These are phyloP conservation scores for Trichocladium uniseriatum DNA, from an alignment of 495 filamentous ascomycete genomes.

Conservation along the genomic window DNA sequence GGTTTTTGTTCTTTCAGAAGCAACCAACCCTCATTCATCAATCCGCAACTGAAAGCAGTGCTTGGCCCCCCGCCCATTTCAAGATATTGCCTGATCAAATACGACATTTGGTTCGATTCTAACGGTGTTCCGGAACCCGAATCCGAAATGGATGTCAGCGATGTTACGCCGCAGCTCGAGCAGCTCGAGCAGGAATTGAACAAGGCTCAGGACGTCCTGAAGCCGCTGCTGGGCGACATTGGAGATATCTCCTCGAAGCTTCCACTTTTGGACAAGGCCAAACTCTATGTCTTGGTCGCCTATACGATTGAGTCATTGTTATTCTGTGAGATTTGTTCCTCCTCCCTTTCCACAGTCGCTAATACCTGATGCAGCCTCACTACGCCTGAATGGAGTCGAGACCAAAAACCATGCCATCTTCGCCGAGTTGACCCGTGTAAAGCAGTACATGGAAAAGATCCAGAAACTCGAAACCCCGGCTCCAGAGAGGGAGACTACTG, in stretches of 20 bases:
- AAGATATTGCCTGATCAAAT: no score
- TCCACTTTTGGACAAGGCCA: conserved; percentile 86
- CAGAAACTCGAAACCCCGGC: conserved; percentile 48
- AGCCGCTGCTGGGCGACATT: conserved; percentile 55
- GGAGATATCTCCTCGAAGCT: conserved; percentile 63
- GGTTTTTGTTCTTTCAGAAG: no score
- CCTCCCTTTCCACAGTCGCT: conserved; percentile 12
- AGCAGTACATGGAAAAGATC: conserved; percentile 90
- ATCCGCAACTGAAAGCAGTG: no score
- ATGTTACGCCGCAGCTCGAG: conserved; percentile 49
- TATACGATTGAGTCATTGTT: conserved; percentile 89
- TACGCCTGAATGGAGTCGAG: conserved; percentile 70
- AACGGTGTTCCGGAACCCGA: no score
- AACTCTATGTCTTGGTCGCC: conserved; percentile 71
- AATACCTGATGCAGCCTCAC: conserved; percentile 48
- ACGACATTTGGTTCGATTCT: no score
- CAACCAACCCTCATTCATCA: no score
- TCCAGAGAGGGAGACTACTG: conserved; percentile 45
- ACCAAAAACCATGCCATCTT: conserved; percentile 78
- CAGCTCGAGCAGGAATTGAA: conserved; percentile 67
- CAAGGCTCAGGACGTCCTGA: conserved; percentile 61
- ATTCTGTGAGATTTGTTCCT: conserved; percentile 53
- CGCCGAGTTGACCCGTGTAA: conserved; percentile 72
- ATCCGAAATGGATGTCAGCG: conserved; percentile 39
- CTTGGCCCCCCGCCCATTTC: no score